Percentiles rank a stretch among this genome's conserved stretches.
Evolutionary conservation across 768 basidiomycete species (phyloP).

Genomic region (Suillus clintonianus): DNA sequence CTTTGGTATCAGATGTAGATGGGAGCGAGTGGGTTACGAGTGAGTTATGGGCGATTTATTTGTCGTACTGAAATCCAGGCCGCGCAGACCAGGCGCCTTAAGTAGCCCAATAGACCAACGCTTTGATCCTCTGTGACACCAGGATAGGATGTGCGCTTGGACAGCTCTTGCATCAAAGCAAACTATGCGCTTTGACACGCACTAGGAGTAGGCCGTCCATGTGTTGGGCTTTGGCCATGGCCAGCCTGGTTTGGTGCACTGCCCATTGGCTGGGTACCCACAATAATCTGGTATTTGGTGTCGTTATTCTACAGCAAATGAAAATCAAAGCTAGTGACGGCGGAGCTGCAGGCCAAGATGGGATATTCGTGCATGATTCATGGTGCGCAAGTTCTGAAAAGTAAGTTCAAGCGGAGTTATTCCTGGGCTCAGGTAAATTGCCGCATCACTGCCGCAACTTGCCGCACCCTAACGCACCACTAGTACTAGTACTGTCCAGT

Average conservation of each 20-base stretch:
- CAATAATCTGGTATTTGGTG: too few relatives aligned
- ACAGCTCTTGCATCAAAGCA: not conserved
- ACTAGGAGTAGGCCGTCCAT: not conserved
- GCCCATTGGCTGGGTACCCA: not conserved
- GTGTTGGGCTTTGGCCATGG: not conserved
- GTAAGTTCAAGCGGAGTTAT: too few relatives aligned
- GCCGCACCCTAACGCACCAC: too few relatives aligned
- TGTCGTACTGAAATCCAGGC: not conserved
- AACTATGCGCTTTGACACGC: not conserved
- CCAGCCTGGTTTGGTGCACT: not conserved
- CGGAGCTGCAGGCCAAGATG: too few relatives aligned
- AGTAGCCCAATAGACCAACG: not conserved
- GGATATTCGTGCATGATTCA: too few relatives aligned
- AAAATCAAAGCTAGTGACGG: not conserved
- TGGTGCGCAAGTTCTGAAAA: too few relatives aligned
- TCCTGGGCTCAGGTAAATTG: too few relatives aligned
- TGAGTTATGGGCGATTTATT: not conserved
- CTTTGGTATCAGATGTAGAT: not conserved
- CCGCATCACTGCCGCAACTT: too few relatives aligned
- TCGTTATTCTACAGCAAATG: not conserved
- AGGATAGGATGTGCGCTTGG: not conserved
- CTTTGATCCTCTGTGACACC: not conserved
- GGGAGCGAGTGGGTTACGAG: not conserved
- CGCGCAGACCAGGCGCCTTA: not conserved
- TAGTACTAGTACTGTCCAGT: too few relatives aligned